Base-by-base conservation (phyloP, 805 yeast genomes). In the Candida ovalis region DNA sequence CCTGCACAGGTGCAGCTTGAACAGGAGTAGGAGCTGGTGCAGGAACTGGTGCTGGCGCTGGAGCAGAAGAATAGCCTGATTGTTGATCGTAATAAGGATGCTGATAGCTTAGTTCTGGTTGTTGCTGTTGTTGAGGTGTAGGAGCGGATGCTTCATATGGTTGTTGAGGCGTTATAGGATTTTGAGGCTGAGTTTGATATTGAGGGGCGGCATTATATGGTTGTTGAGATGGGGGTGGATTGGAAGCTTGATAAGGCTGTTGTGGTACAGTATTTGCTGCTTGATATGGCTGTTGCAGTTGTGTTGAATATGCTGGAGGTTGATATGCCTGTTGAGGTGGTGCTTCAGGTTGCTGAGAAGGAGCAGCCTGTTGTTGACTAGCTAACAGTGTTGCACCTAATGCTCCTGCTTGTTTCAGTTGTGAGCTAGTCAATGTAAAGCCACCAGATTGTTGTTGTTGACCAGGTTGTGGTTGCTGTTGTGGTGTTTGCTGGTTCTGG, bases 341-440 rank as follows among this genome's bases (percentile, higher is more conserved):
- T 21, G 32, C 45, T 13, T 37, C 47, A 3, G 36, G 28, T 13
- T 22, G 45, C 7, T 45, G 39, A 15, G 15, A 24, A 4, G 22
- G 28, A 5, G 15, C 25, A 17, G 22, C 45, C 10, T 32, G 48
- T 12, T 47, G 43, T 15, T 46, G 53, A 13, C 10, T 17, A 35
- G 19, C 8, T 17, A n/a, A 21, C 15, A 6, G 10, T 35, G 35
- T n/a, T 15, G 35, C n/a, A 30, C 35, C 13, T 30, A 10, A 12
- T 33, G 37, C 12, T 33, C 56, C 58, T 5, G 56, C 56, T 22
- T 54, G 58, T 24, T 43, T 45, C 24, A 54, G 21, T 41, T 55
- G 58, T 38, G 42, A 32, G 1, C 45, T 45, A 18, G 56, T 35
- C 9, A 54, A 48, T 8, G 53, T 46, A 23, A 52, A 42, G 15